Evolutionary conservation across 2,329 filamentous ascomycete genomes (phyloP).

Genomic region (Epichloe uncinata): DNA sequence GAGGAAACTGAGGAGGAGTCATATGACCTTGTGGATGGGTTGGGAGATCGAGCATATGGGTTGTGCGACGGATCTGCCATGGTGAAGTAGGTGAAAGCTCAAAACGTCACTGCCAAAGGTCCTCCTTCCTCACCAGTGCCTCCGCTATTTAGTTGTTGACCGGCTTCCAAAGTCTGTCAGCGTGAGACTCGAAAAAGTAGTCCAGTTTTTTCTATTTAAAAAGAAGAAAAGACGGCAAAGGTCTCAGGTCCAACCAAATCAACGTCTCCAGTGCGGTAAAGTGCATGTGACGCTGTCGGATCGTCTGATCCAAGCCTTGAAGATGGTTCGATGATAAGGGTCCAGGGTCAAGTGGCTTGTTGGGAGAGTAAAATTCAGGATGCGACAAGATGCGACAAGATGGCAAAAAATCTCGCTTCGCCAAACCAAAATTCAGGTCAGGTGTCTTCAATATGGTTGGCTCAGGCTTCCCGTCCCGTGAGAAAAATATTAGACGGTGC

Average conservation of each 20-base stretch:
- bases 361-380: constrained; percentile 1
- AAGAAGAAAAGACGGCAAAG: neutral
- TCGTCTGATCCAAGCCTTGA: neutral
- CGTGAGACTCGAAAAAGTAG: neutral
- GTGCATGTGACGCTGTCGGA: constrained; percentile 1
- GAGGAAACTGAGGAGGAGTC: constrained; percentile 52
- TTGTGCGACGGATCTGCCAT: constrained; percentile 45
- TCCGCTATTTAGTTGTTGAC: neutral
- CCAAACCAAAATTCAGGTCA: constrained; percentile 1
- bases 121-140: neutral
- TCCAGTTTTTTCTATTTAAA: neutral
- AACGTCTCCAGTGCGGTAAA: neutral
- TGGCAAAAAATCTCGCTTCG: constrained; percentile 10
- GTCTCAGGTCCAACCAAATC: neutral
- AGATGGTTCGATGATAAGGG: neutral
- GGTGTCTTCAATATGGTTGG: constrained; percentile 3
- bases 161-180: neutral
- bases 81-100: constrained; percentile 9
- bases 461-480: constrained; percentile 3
- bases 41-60: constrained; percentile 47
- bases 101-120: neutral
- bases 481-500: constrained; percentile 6
- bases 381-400: constrained; percentile 7
- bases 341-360: neutral
- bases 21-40: constrained; percentile 47